Percentiles rank a stretch among this genome's conserved stretches.
phyloP scores from a whole-genome alignment of 2,329 filamentous ascomycete genomes.

The Cadophora luteo-olivacea region DNA sequence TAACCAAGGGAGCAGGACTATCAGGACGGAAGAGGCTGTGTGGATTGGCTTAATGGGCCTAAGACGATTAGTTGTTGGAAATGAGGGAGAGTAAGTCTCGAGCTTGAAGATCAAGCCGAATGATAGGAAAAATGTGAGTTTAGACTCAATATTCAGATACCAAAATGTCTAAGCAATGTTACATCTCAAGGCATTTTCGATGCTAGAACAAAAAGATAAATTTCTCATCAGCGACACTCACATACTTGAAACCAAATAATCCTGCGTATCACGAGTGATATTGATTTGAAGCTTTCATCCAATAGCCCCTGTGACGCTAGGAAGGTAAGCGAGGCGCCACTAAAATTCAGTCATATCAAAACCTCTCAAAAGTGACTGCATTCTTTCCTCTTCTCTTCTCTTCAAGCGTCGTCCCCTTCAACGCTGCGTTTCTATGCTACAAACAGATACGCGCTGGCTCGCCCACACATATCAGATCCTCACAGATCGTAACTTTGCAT shows the following conservation, averaged over 20 bases:
- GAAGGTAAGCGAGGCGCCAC: not conserved
- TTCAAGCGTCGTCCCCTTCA: constrained; percentile 82
- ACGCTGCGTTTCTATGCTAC: constrained; percentile 97
- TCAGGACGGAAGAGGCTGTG: constrained; percentile 83
- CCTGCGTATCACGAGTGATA: not conserved
- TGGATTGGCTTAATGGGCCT: constrained; percentile 77
- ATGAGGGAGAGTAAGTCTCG: constrained; percentile 26
- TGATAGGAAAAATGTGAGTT: not conserved
- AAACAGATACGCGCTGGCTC: constrained; percentile 61
- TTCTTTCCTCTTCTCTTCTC: constrained; percentile 45
- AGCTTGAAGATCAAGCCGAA: not conserved
- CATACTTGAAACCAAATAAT: not conserved
- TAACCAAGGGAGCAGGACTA: constrained; percentile 80
- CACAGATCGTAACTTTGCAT: constrained; percentile 59
- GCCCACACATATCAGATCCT: constrained; percentile 40
- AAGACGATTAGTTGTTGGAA: constrained; percentile 56
- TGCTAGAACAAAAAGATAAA: too few species aligned
- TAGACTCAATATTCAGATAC: not conserved
- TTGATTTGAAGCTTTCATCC: not conserved
- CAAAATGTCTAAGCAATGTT: not conserved
- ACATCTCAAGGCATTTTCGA: too few species aligned
- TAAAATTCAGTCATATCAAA: not conserved
- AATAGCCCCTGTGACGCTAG: not conserved
- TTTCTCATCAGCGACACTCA: not conserved
- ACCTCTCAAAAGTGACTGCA: constrained; percentile 15